A percentile compares a stretch with the other conserved stretches of the same genome.
Evolutionary conservation across 2,329 filamentous ascomycete genomes (phyloP).

Genomic region (Aspergillus floridensis): DNA sequence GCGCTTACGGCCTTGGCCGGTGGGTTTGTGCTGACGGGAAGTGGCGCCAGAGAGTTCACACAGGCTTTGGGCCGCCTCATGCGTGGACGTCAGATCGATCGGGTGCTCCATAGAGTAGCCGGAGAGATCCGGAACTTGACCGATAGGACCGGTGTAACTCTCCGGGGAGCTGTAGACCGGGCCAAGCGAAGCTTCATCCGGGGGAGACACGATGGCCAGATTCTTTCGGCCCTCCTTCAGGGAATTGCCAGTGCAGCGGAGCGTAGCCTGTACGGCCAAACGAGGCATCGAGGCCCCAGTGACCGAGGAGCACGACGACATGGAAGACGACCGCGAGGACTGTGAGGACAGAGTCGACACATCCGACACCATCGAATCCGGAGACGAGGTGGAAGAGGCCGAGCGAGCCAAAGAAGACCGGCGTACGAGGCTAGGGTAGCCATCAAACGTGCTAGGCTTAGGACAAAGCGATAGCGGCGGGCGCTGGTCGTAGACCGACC

Average conservation of each 20-base stretch:
- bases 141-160: slow-evolving; percentile 24
- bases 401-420: slow-evolving; percentile 51
- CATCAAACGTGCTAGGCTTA: slow-evolving; percentile 44
- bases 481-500: slow-evolving; percentile 55
- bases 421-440: slow-evolving; percentile 49
- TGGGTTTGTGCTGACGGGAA: slow-evolving; percentile 18
- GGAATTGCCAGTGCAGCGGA: slow-evolving; percentile 39
- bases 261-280: slow-evolving; percentile 41
- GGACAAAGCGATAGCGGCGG: slow-evolving; percentile 36
- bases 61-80: slow-evolving; percentile 42
- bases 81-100: slow-evolving; percentile 27
- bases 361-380: slow-evolving; percentile 65
- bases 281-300: slow-evolving; percentile 30
- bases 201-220: slow-evolving; percentile 37
- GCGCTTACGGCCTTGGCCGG: slow-evolving; percentile 37
- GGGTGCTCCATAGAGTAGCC: slow-evolving; percentile 35
- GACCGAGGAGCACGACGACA: slow-evolving; percentile 43
- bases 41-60: slow-evolving; percentile 40
- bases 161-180: slow-evolving; percentile 39
- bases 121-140: slow-evolving; percentile 34
- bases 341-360: slow-evolving; percentile 54
- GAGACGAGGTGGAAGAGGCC: slow-evolving; percentile 53
- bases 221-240: slow-evolving; percentile 38
- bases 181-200: slow-evolving; percentile 35
- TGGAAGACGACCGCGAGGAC: slow-evolving; percentile 52